Evolutionary conservation across 495 filamentous ascomycete genomes (phyloP), one percentile per base, ranked within the genome.

Genomic region (Xylaria flabelliformis): DNA sequence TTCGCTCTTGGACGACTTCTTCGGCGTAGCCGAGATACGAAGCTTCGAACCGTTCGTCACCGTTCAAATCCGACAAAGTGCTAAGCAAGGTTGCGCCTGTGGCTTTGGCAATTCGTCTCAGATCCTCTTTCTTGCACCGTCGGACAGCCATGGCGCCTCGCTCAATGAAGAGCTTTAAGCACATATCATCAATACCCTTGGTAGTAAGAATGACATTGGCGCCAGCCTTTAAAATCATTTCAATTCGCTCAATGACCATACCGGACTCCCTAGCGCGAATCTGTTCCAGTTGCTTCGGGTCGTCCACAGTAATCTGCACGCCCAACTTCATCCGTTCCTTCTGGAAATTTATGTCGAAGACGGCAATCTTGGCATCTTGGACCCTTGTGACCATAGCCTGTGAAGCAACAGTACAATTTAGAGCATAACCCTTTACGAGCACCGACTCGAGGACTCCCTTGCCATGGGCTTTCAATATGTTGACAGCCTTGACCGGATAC

Each of bases 311-410:
- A 80, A 99, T 97, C 77, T 99, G 94, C 63, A 99, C 97, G 72
- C 96, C 96, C 19, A 99, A 85, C 87, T 98, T 98, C 96, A 99
- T 98, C 73, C 96, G 88, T 84, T 97, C 94, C 83, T 98, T 99
- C 80, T 98, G 95, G 74, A 99, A 82, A 82, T 99, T 99, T 85
- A 99, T 98, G 79, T 99, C 96, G 61, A 99, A 85, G 79, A 93
- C 93, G 55, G 96, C 96, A 81, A 99, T 98, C 85, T 97, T 98
- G 74, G 97, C 96, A 83, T 98, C 94, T 62, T 88, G 89, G 76
- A 98, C 86, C 73, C 94, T 90, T 34, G 97, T 99, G 76, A 89
- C 94, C 97, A 99, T 99, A 51, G 95, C 95, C 82, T 99, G 96
- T 53, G 94, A 97, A 67, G 96, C 96, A 71, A 99, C 96, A 32